phyloP scores from a whole-genome alignment of 192 early-diverging fungal species.

The Coemansia nantahalensis region DNA sequence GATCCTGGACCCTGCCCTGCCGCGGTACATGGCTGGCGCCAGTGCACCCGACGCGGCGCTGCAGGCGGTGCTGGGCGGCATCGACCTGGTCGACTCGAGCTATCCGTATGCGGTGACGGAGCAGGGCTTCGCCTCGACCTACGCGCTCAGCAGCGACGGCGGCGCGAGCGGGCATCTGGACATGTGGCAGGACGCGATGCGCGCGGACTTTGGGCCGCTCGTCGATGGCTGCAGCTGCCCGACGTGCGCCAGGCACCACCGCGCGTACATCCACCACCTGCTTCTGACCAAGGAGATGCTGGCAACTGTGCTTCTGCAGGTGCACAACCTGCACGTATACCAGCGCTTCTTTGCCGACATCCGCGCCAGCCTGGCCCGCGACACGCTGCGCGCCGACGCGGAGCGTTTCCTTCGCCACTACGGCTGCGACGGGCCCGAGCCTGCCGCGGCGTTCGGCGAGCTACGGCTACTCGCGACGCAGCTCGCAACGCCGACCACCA shows the following conservation, averaged over 20 bases:
- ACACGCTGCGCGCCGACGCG: slow-evolving; percentile 26
- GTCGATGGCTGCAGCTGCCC: slow-evolving; percentile 63
- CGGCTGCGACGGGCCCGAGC: neutral
- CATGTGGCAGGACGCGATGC: slow-evolving; percentile 58
- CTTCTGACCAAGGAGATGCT: slow-evolving; percentile 75
- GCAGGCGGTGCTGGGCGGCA: slow-evolving; percentile 50
- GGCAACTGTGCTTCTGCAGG: slow-evolving; percentile 69
- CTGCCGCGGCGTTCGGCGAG: slow-evolving; percentile 24
- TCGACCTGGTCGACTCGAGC: slow-evolving; percentile 71
- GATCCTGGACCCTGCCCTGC: slow-evolving; percentile 28
- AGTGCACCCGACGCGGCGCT: slow-evolving; percentile 42
- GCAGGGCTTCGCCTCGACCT: slow-evolving; percentile 63
- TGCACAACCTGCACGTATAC: slow-evolving; percentile 51
- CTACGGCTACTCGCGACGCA: slow-evolving; percentile 32
- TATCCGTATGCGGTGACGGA: slow-evolving; percentile 66
- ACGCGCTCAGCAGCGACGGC: slow-evolving; percentile 30
- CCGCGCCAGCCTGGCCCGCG: slow-evolving; percentile 32
- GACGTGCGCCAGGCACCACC: slow-evolving; percentile 64
- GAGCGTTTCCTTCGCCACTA: slow-evolving; percentile 28
- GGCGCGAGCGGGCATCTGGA: slow-evolving; percentile 33
- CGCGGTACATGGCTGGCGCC: slow-evolving; percentile 48
- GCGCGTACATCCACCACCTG: slow-evolving; percentile 75
- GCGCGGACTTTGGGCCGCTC: slow-evolving; percentile 61
- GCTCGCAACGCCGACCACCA: slow-evolving; percentile 43
- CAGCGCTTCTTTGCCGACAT: slow-evolving; percentile 44